phyloP scores from a whole-genome alignment of 1,139 yeast genomes.

The Lodderomyces metapsilosis region DNA sequence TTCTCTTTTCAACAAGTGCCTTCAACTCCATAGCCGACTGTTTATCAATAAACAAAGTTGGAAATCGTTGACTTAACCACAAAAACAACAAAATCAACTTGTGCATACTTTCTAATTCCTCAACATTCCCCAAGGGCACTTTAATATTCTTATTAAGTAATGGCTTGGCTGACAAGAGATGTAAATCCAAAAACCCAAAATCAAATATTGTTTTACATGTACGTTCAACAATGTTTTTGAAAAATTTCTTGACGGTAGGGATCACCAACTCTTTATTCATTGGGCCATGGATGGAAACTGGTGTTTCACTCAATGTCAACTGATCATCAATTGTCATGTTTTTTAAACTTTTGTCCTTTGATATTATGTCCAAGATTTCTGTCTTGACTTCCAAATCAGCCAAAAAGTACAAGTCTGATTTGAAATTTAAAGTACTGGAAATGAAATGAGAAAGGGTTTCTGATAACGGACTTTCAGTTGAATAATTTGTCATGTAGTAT shows the following conservation, averaged over 20 bases:
- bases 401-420: slow-evolving; percentile 32
- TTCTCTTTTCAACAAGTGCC: slow-evolving; percentile 60
- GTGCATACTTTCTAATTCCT: slow-evolving; percentile 67
- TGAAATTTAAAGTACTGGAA: slow-evolving; percentile 26
- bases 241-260: slow-evolving; percentile 29
- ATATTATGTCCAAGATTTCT: slow-evolving; percentile 46
- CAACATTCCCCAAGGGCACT: slow-evolving; percentile 37
- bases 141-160: slow-evolving; percentile 19
- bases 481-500: slow-evolving; percentile 54
- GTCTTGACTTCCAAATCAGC: slow-evolving; percentile 46
- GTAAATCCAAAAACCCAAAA: slow-evolving; percentile 35
- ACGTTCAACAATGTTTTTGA: slow-evolving; percentile 37
- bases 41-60: slow-evolving; percentile 72
- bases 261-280: slow-evolving; percentile 12
- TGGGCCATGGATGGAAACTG: slow-evolving; percentile 36
- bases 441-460: slow-evolving; percentile 50
- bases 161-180: slow-evolving; percentile 25
- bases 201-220: slow-evolving; percentile 44
- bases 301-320: slow-evolving; percentile 58
- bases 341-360: slow-evolving; percentile 26
- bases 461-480: slow-evolving; percentile 40
- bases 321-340: slow-evolving; percentile 49
- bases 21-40: slow-evolving; percentile 73
- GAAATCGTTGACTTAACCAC: slow-evolving; percentile 89
- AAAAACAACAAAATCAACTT: slow-evolving; percentile 64